phyloP scores from a whole-genome alignment of 2,329 filamentous ascomycete species.

The Botrytis hyacinthi region DNA sequence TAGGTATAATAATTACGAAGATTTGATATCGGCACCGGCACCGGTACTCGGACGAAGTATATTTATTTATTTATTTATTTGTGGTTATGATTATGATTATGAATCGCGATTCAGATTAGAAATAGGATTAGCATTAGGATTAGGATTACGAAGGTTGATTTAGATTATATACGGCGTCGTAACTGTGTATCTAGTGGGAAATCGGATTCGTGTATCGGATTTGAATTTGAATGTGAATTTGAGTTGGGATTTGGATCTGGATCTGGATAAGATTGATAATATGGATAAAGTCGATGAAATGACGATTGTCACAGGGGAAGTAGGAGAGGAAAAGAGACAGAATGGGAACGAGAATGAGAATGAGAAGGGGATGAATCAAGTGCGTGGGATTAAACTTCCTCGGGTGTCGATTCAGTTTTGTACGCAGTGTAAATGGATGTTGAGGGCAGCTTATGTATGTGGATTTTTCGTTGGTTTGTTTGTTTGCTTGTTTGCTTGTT shows the following conservation, averaged over 20 bases:
- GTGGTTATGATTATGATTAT: neutral
- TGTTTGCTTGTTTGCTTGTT: neutral
- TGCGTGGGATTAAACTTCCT: constrained; percentile 43
- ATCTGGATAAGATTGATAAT: neutral
- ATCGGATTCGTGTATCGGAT: neutral
- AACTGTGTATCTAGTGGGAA: neutral
- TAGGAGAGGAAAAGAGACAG: neutral
- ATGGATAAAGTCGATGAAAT: neutral
- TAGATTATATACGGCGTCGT: neutral
- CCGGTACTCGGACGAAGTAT: neutral
- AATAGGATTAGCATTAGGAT: neutral
- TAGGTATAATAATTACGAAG: neutral
- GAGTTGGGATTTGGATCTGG: neutral
- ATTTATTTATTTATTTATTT: too few species aligned
- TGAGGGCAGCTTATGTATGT: constrained; percentile 78
- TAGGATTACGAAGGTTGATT: neutral
- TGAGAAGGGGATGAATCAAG: neutral
- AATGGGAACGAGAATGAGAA: too few species aligned
- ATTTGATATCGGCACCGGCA: neutral
- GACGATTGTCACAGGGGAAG: neutral
- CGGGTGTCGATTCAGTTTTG: constrained; percentile 87
- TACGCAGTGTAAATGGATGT: constrained; percentile 88
- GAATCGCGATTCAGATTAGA: neutral
- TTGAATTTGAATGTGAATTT: neutral
- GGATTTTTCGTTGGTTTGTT: constrained; percentile 3